These are phyloP conservation scores for Rhizophlyctis rosea DNA, from an alignment of 192 early-diverging fungal genomes.

Conservation along the genomic window DNA sequence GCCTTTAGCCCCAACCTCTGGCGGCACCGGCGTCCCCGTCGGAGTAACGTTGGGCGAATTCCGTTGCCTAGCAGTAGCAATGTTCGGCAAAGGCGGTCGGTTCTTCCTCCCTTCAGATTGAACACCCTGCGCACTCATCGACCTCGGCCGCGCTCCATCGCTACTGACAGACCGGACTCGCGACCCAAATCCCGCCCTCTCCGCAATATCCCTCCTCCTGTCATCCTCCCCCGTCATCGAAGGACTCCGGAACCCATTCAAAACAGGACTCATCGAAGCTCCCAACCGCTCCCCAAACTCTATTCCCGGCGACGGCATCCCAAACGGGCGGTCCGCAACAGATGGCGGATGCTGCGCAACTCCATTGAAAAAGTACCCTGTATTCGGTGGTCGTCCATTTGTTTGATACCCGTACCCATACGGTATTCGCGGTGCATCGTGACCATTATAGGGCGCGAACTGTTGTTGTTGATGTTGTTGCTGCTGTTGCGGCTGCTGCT, in stretches of 20 bases:
- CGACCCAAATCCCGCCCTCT: not conserved
- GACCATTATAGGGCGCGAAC: too few relatives aligned
- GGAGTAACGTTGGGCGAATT: not conserved
- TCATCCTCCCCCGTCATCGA: not conserved
- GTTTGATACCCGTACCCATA: too few relatives aligned
- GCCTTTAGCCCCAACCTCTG: not conserved
- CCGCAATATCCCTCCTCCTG: not conserved
- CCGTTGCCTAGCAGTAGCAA: not conserved
- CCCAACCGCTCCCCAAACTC: conserved; percentile 1
- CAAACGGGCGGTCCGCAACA: too few relatives aligned
- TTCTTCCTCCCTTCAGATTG: not conserved
- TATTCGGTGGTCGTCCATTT: too few relatives aligned
- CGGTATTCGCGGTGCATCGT: too few relatives aligned
- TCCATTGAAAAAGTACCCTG: too few relatives aligned
- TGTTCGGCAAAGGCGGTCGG: not conserved
- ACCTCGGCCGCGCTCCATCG: not conserved
- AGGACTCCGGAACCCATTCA: too few relatives aligned
- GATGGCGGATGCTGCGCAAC: too few relatives aligned
- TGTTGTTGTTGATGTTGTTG: too few relatives aligned
- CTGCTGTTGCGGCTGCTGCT: too few relatives aligned
- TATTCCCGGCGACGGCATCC: too few relatives aligned
- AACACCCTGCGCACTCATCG: not conserved
- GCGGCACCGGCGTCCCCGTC: not conserved
- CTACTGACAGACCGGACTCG: not conserved
- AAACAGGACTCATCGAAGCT: too few relatives aligned